These are phyloP conservation scores for Lignosus rhinocerotis DNA, from an alignment of 1,284 basidiomycete genomes.

Conservation along the genomic window DNA sequence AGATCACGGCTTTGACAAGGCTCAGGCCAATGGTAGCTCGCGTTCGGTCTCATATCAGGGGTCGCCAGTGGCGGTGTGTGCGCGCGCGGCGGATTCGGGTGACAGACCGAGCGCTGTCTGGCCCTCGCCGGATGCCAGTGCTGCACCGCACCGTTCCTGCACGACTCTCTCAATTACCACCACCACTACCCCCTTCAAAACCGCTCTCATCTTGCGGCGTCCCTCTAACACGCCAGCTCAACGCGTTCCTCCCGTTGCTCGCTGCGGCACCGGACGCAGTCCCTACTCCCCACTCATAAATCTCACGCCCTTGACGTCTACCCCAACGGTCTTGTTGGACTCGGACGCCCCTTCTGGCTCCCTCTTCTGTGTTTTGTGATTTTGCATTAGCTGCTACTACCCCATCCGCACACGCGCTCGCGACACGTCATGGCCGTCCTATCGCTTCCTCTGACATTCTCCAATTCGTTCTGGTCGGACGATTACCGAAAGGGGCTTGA, in stretches of 20 bases:
- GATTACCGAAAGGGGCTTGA: constrained; percentile 84
- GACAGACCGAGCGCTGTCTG: constrained; percentile 9
- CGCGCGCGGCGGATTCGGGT: constrained; percentile 8
- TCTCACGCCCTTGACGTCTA: constrained; percentile 11
- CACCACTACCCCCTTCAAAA: constrained; percentile 9
- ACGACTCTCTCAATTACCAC: constrained; percentile 17
- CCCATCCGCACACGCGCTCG: background rate
- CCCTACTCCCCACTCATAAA: constrained; percentile 10
- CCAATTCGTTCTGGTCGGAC: constrained; percentile 91
- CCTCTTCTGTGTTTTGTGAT: background rate
- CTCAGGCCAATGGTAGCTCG: background rate
- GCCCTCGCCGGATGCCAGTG: constrained; percentile 9
- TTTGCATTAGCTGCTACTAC: background rate
- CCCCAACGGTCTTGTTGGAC: background rate
- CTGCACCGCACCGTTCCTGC: constrained; percentile 24
- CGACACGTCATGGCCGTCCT: constrained; percentile 69
- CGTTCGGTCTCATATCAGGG: background rate
- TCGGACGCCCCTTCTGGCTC: background rate
- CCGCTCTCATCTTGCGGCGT: constrained; percentile 4
- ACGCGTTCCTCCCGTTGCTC: constrained; percentile 9
- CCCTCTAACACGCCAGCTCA: constrained; percentile 17
- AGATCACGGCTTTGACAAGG: too few relatives aligned
- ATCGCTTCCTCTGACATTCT: constrained; percentile 82
- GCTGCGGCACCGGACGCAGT: constrained; percentile 19
- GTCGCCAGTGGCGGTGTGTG: constrained; percentile 6